Evolutionary conservation across 345 rosid species (phyloP).

Genomic region (Populus tremula): DNA sequence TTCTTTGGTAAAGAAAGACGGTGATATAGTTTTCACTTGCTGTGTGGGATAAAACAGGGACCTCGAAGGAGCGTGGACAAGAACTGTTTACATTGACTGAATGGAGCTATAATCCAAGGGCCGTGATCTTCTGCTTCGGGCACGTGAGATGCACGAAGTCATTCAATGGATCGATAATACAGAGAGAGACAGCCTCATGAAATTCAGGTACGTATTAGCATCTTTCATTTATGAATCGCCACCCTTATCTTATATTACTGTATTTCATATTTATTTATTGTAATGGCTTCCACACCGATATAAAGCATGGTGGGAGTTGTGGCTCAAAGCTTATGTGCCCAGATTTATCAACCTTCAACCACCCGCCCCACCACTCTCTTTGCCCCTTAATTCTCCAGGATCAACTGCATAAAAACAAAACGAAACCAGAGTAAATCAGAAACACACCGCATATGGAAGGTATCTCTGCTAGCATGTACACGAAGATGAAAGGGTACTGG

Average conservation of each 20-base stretch:
- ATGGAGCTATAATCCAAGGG: too few relatives aligned
- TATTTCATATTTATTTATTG: background rate
- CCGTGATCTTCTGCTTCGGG: background rate
- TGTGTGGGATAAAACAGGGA: too few relatives aligned
- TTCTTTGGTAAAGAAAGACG: too few relatives aligned
- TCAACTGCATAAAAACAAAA: background rate
- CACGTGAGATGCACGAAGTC: background rate
- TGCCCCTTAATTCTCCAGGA: background rate
- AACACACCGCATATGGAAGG: slow-evolving; percentile 33
- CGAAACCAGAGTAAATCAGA: background rate
- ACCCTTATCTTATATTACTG: too few relatives aligned
- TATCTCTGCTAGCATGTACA: slow-evolving; percentile 34
- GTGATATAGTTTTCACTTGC: too few relatives aligned
- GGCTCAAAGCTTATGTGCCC: background rate
- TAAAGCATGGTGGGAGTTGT: too few relatives aligned
- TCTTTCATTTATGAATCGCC: background rate
- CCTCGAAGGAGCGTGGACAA: background rate
- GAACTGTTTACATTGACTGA: too few relatives aligned
- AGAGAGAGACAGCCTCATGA: background rate
- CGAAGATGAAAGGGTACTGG: slow-evolving; percentile 33
- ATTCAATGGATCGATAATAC: background rate
- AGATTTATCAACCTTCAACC: background rate
- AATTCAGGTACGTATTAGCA: background rate
- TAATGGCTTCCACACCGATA: background rate
- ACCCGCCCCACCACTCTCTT: background rate